phyloP scores from a whole-genome alignment of 2,329 filamentous ascomycete species.

The Aspergillus transmontanensis region DNA sequence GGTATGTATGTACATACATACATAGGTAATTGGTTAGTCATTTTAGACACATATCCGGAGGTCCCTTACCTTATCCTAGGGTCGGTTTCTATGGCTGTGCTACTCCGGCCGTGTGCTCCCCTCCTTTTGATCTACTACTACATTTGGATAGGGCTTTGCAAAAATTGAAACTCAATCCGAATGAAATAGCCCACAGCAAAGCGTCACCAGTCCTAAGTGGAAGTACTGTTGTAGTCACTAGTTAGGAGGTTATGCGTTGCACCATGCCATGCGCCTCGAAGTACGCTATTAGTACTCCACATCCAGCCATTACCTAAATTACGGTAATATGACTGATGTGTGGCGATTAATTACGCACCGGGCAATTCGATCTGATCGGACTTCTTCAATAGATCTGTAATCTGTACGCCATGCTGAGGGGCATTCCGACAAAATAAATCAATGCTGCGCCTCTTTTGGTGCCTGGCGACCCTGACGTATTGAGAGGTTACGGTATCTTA shows the following conservation, averaged over 20 bases:
- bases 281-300: slow-evolving; percentile 4
- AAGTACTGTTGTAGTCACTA: neutral
- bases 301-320: slow-evolving; percentile 2
- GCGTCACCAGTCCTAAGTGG: neutral
- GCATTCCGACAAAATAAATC: neutral
- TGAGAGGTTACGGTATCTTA: neutral
- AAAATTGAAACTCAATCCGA: neutral
- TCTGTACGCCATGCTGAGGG: neutral
- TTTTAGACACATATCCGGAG: neutral
- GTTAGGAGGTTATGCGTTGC: neutral
- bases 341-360: neutral
- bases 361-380: neutral
- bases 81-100: neutral
- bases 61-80: neutral
- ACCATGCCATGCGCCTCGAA: neutral
- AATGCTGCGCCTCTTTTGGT: neutral
- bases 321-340: neutral
- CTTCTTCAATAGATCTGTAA: slow-evolving; percentile 1
- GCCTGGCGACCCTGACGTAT: neutral
- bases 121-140: neutral
- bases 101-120: neutral
- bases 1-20: neutral
- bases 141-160: neutral
- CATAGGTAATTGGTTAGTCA: neutral
- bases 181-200: neutral